A percentile compares a stretch with the other conserved stretches of the same genome.
phyloP scores from a whole-genome alignment of 2,329 filamentous ascomycete species.

The Curvularia sp. region DNA sequence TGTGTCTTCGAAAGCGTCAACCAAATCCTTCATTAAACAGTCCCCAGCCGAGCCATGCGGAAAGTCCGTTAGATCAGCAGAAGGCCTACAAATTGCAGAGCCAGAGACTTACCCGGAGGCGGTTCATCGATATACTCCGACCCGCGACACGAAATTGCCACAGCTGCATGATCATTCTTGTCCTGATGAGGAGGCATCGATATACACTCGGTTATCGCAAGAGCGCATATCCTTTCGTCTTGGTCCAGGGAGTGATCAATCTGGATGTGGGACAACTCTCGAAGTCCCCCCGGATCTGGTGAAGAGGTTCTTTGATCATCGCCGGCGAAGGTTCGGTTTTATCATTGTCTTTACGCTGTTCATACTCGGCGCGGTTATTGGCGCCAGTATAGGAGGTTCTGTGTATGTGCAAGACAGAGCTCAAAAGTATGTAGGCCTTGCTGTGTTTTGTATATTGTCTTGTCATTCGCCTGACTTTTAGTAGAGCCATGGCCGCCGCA shows the following conservation, averaged over 20 bases:
- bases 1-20: background rate
- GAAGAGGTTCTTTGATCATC: conserved; percentile 9
- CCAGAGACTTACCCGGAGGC: conserved; percentile 10
- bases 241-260: background rate
- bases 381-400: conserved; percentile 8
- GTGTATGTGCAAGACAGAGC: conserved; percentile 11
- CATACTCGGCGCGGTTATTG: conserved; percentile 4
- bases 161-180: conserved; percentile 1
- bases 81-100: conserved; percentile 15
- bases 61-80: background rate
- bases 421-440: background rate
- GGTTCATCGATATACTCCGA: conserved; percentile 4
- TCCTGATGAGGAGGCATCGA: background rate
- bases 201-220: conserved; percentile 2
- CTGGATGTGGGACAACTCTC: background rate
- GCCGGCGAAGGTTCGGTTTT: conserved; percentile 6
- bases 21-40: background rate
- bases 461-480: background rate
- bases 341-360: conserved; percentile 1
- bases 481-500: background rate
- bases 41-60: background rate
- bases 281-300: conserved; percentile 8
- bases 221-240: background rate
- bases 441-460: background rate
- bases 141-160: conserved; percentile 12